Base-by-base conservation (phyloP, 2,329 filamentous ascomycete genomes). In the Grosmannia clavigera region DNA sequence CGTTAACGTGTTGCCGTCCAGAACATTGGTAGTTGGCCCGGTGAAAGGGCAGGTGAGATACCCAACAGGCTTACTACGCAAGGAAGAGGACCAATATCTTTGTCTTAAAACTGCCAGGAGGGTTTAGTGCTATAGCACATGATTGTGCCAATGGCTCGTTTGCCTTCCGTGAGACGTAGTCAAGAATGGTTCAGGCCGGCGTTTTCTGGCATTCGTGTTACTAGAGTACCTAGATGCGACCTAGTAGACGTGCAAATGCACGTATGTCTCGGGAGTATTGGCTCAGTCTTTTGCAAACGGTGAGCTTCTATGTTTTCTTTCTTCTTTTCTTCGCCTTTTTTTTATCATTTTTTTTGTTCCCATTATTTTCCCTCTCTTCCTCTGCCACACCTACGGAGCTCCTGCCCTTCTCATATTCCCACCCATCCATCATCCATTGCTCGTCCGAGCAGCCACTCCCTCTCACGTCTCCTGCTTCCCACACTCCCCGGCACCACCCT, bases 381-480 rank as follows among this genome's bases (percentile, higher is more conserved):
- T 64, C 63, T 63, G 60, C 62, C 63, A 62, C 62, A 66, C 50
- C 59, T 27, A 33, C 43, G 62, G 61, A 59, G 63, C 58, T 65
- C 67, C 65, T 65, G 62, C 59, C 57, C 58, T 64, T 58, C 61
- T 60, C 59, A 60, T 51, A 61, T 57, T 46, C 61, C 60, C 63
- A 53, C 56, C 22, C 22, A 22, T 22, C 22, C 58, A 58, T 55
- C 52, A 55, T 60, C 55, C 58, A 56, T 57, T 58, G 57, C 33
- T 14, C 55, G 25, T 40, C 27, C 27, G 31, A n/a, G 22, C 43
- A 56, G 52, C 52, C 52, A 35, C 10, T 43, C 31, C 22, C 22
- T 22, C 29, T 48, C 56, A 38, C 19, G 35, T 33, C 22, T 22
- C 3, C 27, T 50, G 14, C 35, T 29, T 33, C 29, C 43, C 27